Conservation (phyloP, 176 grass and related monocot species). For the Aegilops bicornis region DNA sequence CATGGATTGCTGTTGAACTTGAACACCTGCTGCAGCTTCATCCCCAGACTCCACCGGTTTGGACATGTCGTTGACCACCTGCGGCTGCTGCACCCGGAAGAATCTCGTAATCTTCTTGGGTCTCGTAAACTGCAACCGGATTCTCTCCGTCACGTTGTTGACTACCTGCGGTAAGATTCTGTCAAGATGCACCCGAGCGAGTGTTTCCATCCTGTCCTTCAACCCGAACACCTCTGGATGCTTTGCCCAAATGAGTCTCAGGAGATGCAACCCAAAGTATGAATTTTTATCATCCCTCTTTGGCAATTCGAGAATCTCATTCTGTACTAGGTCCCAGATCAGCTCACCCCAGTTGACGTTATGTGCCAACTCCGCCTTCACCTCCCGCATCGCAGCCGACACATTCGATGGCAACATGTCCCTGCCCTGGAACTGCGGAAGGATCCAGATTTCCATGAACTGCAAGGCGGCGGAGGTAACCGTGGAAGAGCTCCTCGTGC, state of each 20-base stretch:
- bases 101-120: background rate
- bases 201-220: conserved; percentile 11
- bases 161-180: background rate
- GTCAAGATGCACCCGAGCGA: conserved; percentile 25
- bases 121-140: background rate
- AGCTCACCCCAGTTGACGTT: conserved; percentile 79
- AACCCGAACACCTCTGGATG: conserved; percentile 41
- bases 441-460: conserved; percentile 50
- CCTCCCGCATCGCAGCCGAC: conserved; percentile 42
- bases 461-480: conserved; percentile 37
- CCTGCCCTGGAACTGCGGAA: conserved; percentile 58
- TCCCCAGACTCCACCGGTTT: background rate
- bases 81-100: background rate
- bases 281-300: conserved; percentile 47
- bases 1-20: background rate
- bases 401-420: conserved; percentile 57
- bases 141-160: background rate
- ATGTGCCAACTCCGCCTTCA: conserved; percentile 58
- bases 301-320: conserved; percentile 65
- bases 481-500: conserved; percentile 17
- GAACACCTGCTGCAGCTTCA: background rate
- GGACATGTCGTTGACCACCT: background rate
- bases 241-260: conserved; percentile 61
- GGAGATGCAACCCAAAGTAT: conserved; percentile 70
- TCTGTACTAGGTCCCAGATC: conserved; percentile 81